A percentile compares a stretch with the other conserved stretches of the same genome.
These are phyloP conservation scores for Apiosordaria backusii DNA, from an alignment of 495 filamentous ascomycete genomes.

Conservation along the genomic window DNA sequence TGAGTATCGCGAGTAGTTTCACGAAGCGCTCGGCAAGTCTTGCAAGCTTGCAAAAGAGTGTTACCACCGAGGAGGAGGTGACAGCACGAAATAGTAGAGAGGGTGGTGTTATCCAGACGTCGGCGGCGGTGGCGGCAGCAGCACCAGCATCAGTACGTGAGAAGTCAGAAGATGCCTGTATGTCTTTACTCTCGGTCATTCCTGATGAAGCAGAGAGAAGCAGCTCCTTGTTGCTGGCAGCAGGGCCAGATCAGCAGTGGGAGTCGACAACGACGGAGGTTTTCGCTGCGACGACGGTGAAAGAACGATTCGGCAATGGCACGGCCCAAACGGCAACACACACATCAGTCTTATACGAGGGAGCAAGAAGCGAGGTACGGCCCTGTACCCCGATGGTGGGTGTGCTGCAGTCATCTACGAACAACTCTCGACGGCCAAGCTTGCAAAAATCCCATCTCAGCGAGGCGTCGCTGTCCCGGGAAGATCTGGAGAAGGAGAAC, in stretches of 20 bases:
- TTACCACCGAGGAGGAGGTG: slow-evolving; percentile 15
- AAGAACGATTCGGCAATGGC: background rate
- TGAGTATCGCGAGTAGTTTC: slow-evolving; percentile 62
- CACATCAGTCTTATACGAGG: slow-evolving; percentile 1
- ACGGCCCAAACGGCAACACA: background rate
- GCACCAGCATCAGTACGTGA: background rate
- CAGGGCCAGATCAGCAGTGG: background rate
- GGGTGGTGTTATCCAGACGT: background rate
- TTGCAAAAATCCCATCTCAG: slow-evolving; percentile 12
- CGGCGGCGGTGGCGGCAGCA: background rate
- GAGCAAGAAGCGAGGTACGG: background rate
- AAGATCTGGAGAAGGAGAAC: slow-evolving; percentile 31
- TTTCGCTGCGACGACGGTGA: background rate
- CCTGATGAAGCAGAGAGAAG: slow-evolving; percentile 36
- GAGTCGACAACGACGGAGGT: background rate
- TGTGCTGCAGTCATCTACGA: slow-evolving; percentile 13
- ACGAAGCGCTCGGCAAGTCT: slow-evolving; percentile 52
- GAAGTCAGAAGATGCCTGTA: slow-evolving; percentile 11
- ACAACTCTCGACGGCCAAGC: slow-evolving; percentile 20
- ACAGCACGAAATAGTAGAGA: background rate
- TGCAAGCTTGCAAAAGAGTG: slow-evolving; percentile 27
- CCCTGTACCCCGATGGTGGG: slow-evolving; percentile 7
- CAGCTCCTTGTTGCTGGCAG: slow-evolving; percentile 10
- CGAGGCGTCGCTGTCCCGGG: slow-evolving; percentile 22
- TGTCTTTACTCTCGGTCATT: slow-evolving; percentile 34